phyloP scores from a whole-genome alignment of 768 basidiomycete genomes.

The Kwoniella dendrophila region DNA sequence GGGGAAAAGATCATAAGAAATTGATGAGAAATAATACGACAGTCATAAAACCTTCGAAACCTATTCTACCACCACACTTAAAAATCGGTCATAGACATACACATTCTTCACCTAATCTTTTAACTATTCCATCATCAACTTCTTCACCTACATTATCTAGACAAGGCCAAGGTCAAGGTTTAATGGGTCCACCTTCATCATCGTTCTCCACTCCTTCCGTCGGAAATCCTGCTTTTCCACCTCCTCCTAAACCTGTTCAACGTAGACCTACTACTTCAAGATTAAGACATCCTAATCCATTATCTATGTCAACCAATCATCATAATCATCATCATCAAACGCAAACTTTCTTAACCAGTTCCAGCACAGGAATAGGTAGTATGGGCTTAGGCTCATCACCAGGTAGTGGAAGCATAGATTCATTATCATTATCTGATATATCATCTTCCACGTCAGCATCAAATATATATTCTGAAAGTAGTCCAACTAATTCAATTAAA shows the following conservation, averaged over 20 bases:
- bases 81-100: slow-evolving; percentile 25
- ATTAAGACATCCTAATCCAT: slow-evolving; percentile 27
- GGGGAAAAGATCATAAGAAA: neutral
- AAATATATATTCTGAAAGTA: too few relatives aligned
- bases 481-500: slow-evolving; percentile 16
- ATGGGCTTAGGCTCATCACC: slow-evolving; percentile 18
- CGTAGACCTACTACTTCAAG: slow-evolving; percentile 29
- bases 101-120: slow-evolving; percentile 26
- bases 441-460: too few relatives aligned
- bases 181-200: slow-evolving; percentile 17
- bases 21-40: neutral
- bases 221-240: slow-evolving; percentile 20
- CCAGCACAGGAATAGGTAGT: neutral
- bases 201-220: slow-evolving; percentile 3
- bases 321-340: neutral
- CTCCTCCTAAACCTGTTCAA: slow-evolving; percentile 23
- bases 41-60: slow-evolving; percentile 14
- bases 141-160: neutral
- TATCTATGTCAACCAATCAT: slow-evolving; percentile 23
- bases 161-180: neutral
- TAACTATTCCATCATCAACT: slow-evolving; percentile 8
- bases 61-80: slow-evolving; percentile 19
- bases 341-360: neutral
- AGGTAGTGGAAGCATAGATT: too few relatives aligned
- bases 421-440: slow-evolving; percentile 3